Base-by-base conservation (phyloP, 768 basidiomycete species). In the Lactarius evosmus region DNA sequence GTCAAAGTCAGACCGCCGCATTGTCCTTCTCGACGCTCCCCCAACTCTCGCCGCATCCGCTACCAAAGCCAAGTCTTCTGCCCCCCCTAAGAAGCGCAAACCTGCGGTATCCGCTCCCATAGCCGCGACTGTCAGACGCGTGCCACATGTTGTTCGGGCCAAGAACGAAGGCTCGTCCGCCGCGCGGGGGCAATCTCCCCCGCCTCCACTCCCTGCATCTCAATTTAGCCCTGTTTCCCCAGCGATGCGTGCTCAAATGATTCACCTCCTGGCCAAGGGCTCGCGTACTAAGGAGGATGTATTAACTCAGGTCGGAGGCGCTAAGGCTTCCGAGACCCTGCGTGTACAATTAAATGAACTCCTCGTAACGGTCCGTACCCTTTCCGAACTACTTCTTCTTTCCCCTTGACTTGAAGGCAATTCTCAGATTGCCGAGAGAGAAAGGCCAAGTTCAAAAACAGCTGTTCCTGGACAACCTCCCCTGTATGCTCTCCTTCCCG, bases 221-320 rank as follows among this genome's bases (percentile, higher is more conserved):
- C 65, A 61, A 33, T 54, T 51, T 52, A 61, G 58, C 33, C 49
- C 52, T 7, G 38, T 60, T 30, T 32, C 68, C 46, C 58, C 66
- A 0, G 72, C 73, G 50, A 66, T 76, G 29, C 74, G 75, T 25
- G 70, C 71, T 40, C 76, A 84, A 50, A 73, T 89, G 55, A 75
- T 90, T 2, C 85, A 82, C 57, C 82, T 75, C 58, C 72, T 87
- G 7, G 81, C 83, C 6, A 76, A 80, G n/a, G 79, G 82, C 3
- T 75, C 82, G 27, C 75, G 85, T 29, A 73, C 82, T 3, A 60
- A 70, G 12, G 76, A 75, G 0, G 74, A 75, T n/a, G 72, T 74
- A 11, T 63, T 79, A 55, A 76, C 69, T 59, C 71, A 81, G 62
- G 76, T 86, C n/a, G 81, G 78, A 30, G 82, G 80, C 27, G 60